These are phyloP conservation scores for Cladophialophora psammophila DNA, from an alignment of 2,329 filamentous ascomycete species.

Conservation along the genomic window DNA sequence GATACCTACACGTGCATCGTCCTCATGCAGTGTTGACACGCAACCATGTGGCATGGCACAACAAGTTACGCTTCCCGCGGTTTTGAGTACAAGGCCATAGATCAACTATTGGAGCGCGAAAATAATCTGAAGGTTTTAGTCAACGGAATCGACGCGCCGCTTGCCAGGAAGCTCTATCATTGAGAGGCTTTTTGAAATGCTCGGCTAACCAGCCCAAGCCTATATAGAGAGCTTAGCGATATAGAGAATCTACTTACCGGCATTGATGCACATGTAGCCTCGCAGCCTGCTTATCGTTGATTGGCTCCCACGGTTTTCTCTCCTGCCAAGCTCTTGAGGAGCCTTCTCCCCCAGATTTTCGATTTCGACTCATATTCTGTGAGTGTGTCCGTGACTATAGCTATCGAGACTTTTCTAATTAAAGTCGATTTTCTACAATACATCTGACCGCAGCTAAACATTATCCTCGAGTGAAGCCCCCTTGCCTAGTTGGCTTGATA, in stretches of 20 bases:
- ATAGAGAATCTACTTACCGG: neutral
- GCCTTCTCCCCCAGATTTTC: slow-evolving; percentile 21
- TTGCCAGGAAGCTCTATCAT: too few relatives aligned
- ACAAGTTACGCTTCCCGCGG: too few relatives aligned
- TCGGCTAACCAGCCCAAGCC: too few relatives aligned
- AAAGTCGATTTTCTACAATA: neutral
- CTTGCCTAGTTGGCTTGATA: neutral
- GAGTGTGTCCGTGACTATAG: neutral
- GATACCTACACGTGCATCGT: too few relatives aligned
- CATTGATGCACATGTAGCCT: neutral
- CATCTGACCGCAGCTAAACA: neutral
- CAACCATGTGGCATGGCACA: too few relatives aligned
- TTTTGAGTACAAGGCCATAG: too few relatives aligned
- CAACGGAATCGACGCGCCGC: too few relatives aligned
- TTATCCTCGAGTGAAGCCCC: neutral
- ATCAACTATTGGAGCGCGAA: too few relatives aligned
- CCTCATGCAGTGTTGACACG: too few relatives aligned
- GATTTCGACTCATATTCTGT: slow-evolving; percentile 13
- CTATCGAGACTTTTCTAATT: neutral
- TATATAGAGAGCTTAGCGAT: neutral
- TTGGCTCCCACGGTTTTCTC: slow-evolving; percentile 16
- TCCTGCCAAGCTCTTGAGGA: slow-evolving; percentile 17
- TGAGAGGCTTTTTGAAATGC: too few relatives aligned
- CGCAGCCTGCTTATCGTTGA: slow-evolving; percentile 4
- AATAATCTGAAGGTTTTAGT: too few relatives aligned